These are phyloP conservation scores for Clavulina sp. DNA, from an alignment of 768 basidiomycete species.

Conservation along the genomic window DNA sequence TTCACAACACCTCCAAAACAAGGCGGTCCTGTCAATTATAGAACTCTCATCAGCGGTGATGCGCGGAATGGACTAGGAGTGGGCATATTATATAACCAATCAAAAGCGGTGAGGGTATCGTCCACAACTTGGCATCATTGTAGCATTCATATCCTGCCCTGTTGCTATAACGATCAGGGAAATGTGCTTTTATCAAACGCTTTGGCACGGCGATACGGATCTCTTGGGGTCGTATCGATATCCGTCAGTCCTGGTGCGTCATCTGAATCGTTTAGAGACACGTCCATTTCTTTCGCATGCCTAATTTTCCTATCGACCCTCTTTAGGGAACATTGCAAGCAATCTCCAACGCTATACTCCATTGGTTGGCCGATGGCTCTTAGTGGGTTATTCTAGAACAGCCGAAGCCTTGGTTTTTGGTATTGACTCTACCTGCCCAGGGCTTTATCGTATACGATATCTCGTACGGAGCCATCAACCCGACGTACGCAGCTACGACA, in stretches of 20 bases:
- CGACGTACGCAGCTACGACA: neutral
- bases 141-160: no score
- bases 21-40: neutral
- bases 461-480: neutral
- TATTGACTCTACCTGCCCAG: no score
- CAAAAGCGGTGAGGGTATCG: neutral
- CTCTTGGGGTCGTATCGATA: neutral
- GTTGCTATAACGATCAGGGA: neutral
- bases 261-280: neutral
- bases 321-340: neutral
- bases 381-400: no score
- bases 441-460: neutral
- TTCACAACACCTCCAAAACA: neutral
- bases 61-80: no score
- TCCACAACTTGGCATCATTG: neutral
- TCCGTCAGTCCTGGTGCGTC: neutral
- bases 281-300: no score
- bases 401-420: no score
- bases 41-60: neutral
- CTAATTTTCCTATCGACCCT: no score
- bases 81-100: neutral
- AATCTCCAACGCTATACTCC: neutral
- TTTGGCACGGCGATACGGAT: neutral
- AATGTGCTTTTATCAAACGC: neutral
- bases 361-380: no score